Percentiles rank a stretch among this genome's conserved stretches.
These are phyloP conservation scores for Aotearoamyces nothofagi DNA, from an alignment of 2,329 filamentous ascomycete genomes.

Conservation along the genomic window DNA sequence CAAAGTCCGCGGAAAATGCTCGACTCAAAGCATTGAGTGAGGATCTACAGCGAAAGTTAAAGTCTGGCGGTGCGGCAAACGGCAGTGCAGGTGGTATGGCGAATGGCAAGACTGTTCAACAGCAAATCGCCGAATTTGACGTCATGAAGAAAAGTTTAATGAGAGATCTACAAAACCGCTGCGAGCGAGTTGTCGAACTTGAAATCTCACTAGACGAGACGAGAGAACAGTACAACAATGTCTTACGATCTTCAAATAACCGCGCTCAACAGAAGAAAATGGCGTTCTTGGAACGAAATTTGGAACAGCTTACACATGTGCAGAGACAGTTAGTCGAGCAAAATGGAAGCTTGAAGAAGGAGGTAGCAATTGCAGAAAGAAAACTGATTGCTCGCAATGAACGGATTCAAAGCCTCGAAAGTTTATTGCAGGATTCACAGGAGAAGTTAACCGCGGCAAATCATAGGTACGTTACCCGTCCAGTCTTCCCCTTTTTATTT, in stretches of 20 bases:
- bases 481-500: conserved; percentile 3
- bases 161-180: conserved; percentile 96
- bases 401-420: conserved; percentile 87
- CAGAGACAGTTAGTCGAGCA: conserved; percentile 97
- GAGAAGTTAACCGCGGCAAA: conserved; percentile 96
- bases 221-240: conserved; percentile 97
- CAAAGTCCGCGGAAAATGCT: conserved; percentile 68
- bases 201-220: conserved; percentile 97
- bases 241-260: conserved; percentile 91
- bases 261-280: conserved; percentile 99
- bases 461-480: conserved; percentile 59
- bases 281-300: conserved; percentile 95
- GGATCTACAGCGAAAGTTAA: conserved; percentile 60
- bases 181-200: conserved; percentile 92
- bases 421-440: conserved; percentile 86
- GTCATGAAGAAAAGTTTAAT: conserved; percentile 99
- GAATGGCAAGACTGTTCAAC: conserved; percentile 84
- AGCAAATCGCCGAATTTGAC: conserved; percentile 97
- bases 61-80: conserved; percentile 46
- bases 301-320: conserved; percentile 94
- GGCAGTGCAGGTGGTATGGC: conserved; percentile 38
- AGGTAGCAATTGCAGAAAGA: conserved; percentile 94
- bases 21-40: conserved; percentile 71
- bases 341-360: conserved; percentile 94
- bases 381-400: conserved; percentile 95